Percentiles rank a stretch among this genome's conserved stretches.
Conservation (phyloP, 2,329 filamentous ascomycete species). For the Dryadomyces quercivorus region DNA sequence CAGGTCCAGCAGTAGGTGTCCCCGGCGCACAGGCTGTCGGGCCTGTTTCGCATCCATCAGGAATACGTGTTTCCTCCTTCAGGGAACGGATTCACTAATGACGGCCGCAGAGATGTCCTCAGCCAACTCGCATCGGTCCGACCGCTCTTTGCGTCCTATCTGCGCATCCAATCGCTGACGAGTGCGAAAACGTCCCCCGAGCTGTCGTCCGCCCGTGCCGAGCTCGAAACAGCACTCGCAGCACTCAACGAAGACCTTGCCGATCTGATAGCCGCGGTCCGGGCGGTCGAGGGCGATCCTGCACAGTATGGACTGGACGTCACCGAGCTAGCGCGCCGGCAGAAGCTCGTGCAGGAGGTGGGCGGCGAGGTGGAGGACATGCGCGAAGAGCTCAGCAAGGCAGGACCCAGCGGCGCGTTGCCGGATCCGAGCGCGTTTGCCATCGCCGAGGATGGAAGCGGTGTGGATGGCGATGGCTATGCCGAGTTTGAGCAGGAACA, state of each 20-base stretch:
- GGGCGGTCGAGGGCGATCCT: slow-evolving; percentile 77
- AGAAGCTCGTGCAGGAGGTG: slow-evolving; percentile 79
- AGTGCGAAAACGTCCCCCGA: slow-evolving; percentile 65
- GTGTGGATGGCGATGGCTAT: slow-evolving; percentile 36
- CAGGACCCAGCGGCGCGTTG: slow-evolving; percentile 29
- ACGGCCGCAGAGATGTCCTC: slow-evolving; percentile 62
- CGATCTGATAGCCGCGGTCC: slow-evolving; percentile 78
- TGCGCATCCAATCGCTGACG: slow-evolving; percentile 83
- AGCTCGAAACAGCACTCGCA: slow-evolving; percentile 53
- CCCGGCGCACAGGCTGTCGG: not conserved
- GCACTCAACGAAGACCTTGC: slow-evolving; percentile 71
- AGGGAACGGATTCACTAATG: not conserved
- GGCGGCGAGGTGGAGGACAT: slow-evolving; percentile 81
- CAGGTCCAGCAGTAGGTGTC: slow-evolving; percentile 53
- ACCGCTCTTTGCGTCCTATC: slow-evolving; percentile 84
- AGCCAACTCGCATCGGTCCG: slow-evolving; percentile 68
- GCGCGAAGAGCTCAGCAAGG: slow-evolving; percentile 64
- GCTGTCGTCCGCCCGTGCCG: slow-evolving; percentile 63
- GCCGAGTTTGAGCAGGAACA: slow-evolving; percentile 84
- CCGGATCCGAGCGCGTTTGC: slow-evolving; percentile 45
- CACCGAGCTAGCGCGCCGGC: slow-evolving; percentile 68
- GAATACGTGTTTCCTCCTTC: not conserved
- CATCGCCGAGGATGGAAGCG: slow-evolving; percentile 26
- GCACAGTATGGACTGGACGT: slow-evolving; percentile 75
- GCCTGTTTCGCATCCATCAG: not conserved